Evolutionary conservation across 352 stramenopile genomes (phyloP).

Genomic region (Globisporangium radiosum): DNA sequence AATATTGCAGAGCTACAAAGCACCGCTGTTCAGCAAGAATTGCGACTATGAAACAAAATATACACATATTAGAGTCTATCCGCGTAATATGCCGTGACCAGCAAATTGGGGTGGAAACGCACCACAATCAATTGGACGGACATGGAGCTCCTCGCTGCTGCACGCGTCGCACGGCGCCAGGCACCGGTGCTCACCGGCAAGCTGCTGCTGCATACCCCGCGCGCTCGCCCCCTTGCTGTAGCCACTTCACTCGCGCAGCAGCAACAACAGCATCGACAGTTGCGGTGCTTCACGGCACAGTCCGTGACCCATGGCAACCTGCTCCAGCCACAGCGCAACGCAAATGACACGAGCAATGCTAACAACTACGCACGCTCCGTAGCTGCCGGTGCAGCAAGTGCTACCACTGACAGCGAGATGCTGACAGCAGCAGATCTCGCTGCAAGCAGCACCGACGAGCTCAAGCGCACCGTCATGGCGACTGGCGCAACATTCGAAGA

Average conservation of each 20-base stretch:
- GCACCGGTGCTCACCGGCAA: background rate
- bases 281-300: conserved; percentile 1
- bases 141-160: conserved; percentile 7
- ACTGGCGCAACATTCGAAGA: conserved; percentile 1
- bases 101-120: too few species aligned
- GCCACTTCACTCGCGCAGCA: background rate
- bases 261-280: background rate
- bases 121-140: conserved; percentile 4
- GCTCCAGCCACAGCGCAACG: background rate
- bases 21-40: too few species aligned
- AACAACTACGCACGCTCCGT: background rate
- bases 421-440: background rate
- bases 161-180: background rate
- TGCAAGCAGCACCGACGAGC: background rate
- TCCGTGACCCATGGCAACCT: background rate
- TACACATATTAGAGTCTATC: too few species aligned
- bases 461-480: conserved; percentile 7
- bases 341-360: background rate
- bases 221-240: background rate
- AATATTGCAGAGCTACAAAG: too few species aligned
- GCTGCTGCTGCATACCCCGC: background rate
- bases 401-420: background rate
- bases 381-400: background rate
- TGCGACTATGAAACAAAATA: too few species aligned
- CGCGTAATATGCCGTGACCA: too few species aligned